Percentiles rank a stretch among this genome's conserved stretches.
Conservation (phyloP, 202 grass and related monocot genomes). For the Zoysia matrella region DNA sequence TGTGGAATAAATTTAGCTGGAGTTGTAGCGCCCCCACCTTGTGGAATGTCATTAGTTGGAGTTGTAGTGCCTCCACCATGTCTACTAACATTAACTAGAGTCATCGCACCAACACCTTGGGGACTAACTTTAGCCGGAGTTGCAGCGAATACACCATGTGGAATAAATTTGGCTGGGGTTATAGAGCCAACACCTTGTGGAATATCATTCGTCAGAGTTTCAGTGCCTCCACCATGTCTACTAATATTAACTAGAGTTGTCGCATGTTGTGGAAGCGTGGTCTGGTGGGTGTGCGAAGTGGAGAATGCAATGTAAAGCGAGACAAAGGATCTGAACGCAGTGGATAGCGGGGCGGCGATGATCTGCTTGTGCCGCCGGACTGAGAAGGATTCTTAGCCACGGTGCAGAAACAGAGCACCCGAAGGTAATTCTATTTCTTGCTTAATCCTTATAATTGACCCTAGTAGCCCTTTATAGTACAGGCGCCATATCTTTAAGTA, state of each 20-base stretch:
- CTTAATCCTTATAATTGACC: too few relatives aligned
- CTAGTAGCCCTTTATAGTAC: too few relatives aligned
- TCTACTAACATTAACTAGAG: not conserved
- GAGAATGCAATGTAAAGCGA: too few relatives aligned
- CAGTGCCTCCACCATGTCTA: not conserved
- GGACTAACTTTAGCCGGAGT: conserved; percentile 32
- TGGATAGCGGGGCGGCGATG: too few relatives aligned
- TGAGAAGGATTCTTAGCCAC: too few relatives aligned
- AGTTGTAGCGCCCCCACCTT: not conserved
- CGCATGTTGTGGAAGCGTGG: too few relatives aligned
- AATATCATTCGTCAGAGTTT: not conserved
- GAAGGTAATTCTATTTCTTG: too few relatives aligned
- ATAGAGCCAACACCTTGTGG: not conserved
- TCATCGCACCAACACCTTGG: not conserved
- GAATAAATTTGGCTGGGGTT: conserved; percentile 19
- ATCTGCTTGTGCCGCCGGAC: too few relatives aligned
- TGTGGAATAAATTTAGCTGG: conserved; percentile 23
- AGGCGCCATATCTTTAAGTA: too few relatives aligned
- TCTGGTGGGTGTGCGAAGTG: too few relatives aligned
- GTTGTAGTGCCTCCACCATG: not conserved
- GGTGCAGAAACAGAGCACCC: too few relatives aligned
- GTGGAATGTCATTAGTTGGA: not conserved
- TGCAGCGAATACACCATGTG: conserved; percentile 6
- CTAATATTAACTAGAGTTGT: not conserved
- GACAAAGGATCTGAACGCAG: too few relatives aligned